These are phyloP conservation scores for Galerina marginata DNA, from an alignment of 768 basidiomycete species.

Conservation along the genomic window DNA sequence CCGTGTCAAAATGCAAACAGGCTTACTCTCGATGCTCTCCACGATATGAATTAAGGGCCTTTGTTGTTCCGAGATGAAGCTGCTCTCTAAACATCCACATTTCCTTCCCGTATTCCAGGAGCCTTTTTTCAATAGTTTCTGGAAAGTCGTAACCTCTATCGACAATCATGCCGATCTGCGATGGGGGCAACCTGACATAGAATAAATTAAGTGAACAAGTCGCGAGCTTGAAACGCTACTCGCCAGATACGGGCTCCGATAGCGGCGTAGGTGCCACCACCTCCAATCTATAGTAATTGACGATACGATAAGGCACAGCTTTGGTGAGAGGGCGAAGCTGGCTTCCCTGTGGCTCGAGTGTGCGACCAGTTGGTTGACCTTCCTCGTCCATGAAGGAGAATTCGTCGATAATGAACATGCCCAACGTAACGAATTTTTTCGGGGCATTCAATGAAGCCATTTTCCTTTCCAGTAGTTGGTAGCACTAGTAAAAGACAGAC, in stretches of 20 bases:
- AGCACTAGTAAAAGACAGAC: not conserved
- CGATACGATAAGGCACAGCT: constrained; percentile 8
- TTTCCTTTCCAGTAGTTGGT: not conserved
- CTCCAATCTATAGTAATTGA: constrained; percentile 69
- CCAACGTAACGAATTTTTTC: constrained; percentile 65
- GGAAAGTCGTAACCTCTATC: constrained; percentile 85
- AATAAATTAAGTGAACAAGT: not conserved
- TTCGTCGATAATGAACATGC: constrained; percentile 91
- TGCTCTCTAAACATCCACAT: constrained; percentile 83
- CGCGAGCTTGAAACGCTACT: not conserved
- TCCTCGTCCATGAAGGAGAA: constrained; percentile 66
- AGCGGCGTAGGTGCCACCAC: constrained; percentile 83
- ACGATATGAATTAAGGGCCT: constrained; percentile 73
- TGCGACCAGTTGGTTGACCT: constrained; percentile 55
- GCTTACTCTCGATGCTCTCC: constrained; percentile 75
- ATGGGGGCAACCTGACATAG: constrained; percentile 62
- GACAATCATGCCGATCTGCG: constrained; percentile 79
- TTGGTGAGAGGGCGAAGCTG: not conserved
- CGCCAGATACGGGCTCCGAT: constrained; percentile 87
- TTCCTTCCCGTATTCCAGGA: constrained; percentile 67
- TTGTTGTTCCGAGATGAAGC: constrained; percentile 60
- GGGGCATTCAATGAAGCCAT: not conserved
- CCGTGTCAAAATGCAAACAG: constrained; percentile 1
- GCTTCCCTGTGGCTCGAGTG: constrained; percentile 56
- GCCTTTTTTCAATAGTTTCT: constrained; percentile 51